These are phyloP conservation scores for Malassezia dermatis DNA, from an alignment of 1,284 basidiomycete genomes.

Conservation along the genomic window DNA sequence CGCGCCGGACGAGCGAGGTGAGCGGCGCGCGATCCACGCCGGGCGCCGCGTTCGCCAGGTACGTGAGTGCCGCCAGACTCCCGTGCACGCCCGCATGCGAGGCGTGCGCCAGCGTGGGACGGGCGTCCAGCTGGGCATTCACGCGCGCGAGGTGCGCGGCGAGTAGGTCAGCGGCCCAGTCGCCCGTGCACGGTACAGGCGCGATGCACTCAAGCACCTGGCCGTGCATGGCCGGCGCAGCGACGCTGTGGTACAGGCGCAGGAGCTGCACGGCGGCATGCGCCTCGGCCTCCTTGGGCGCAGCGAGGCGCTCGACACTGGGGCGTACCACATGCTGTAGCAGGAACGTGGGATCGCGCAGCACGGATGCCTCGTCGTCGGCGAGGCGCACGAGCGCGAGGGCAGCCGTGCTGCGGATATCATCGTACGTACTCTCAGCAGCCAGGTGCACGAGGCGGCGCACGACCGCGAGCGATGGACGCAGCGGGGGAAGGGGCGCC, in stretches of 20 bases:
- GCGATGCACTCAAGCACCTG: not conserved
- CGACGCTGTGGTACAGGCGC: conserved; percentile 24
- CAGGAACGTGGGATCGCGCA: conserved; percentile 20
- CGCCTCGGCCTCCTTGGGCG: conserved; percentile 22
- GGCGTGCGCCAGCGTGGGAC: conserved; percentile 4
- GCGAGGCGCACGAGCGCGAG: conserved; percentile 29
- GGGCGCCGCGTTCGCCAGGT: conserved; percentile 28
- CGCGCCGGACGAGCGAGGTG: conserved; percentile 22
- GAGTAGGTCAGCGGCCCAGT: not conserved
- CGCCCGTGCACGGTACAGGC: too few species aligned
- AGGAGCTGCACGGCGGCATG: conserved; percentile 28
- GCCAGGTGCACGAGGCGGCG: conserved; percentile 24
- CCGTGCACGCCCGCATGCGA: conserved; percentile 42
- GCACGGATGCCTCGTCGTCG: conserved; percentile 14
- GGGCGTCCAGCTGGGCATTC: conserved; percentile 31
- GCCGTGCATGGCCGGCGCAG: not conserved
- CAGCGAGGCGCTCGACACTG: conserved; percentile 23
- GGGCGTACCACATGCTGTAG: conserved; percentile 21
- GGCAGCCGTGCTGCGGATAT: conserved; percentile 27
- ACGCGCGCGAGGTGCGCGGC: conserved; percentile 23
- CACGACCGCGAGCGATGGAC: conserved; percentile 24
- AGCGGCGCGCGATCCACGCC: not conserved
- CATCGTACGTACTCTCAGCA: conserved; percentile 33
- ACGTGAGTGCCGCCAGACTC: conserved; percentile 42
- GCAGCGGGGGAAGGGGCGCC: conserved; percentile 21